A percentile compares a stretch with the other conserved stretches of the same genome.
Evolutionary conservation across 305 asterid genomes (phyloP).

Genomic region (Fraxinus floribunda): DNA sequence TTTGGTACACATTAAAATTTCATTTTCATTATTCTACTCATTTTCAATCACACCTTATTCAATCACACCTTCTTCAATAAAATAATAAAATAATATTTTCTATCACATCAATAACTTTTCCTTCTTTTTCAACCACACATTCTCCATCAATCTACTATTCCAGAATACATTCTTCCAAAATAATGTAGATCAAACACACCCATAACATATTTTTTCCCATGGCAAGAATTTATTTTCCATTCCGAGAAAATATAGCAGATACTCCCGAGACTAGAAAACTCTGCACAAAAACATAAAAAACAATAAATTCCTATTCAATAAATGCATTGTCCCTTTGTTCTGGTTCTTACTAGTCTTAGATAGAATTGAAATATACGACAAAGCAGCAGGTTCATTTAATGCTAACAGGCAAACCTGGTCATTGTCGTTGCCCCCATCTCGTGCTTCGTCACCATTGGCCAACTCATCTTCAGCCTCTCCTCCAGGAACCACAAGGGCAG

Average conservation of each 20-base stretch:
- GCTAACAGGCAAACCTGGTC: conserved; percentile 54
- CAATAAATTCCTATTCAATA: not conserved
- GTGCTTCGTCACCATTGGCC: conserved; percentile 58
- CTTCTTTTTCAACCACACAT: too few species aligned
- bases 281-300: not conserved
- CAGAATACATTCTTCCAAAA: too few species aligned
- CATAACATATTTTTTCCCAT: not conserved
- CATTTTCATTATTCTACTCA: too few species aligned
- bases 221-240: not conserved
- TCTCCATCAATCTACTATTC: too few species aligned
- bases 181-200: too few species aligned
- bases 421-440: conserved; percentile 36
- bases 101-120: too few species aligned
- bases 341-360: not conserved
- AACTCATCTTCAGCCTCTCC: conserved; percentile 65
- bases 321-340: not conserved
- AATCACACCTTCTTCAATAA: too few species aligned
- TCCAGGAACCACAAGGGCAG: conserved; percentile 56
- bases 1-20: too few species aligned
- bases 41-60: too few species aligned
- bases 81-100: too few species aligned
- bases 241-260: not conserved
- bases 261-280: not conserved
- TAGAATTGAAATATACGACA: not conserved
- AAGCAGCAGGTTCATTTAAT: not conserved